A percentile compares a stretch with the other conserved stretches of the same genome.
Evolutionary conservation across 1,139 yeast genomes (phyloP).

Genomic region (Kurtzmaniella quercitrusa): DNA sequence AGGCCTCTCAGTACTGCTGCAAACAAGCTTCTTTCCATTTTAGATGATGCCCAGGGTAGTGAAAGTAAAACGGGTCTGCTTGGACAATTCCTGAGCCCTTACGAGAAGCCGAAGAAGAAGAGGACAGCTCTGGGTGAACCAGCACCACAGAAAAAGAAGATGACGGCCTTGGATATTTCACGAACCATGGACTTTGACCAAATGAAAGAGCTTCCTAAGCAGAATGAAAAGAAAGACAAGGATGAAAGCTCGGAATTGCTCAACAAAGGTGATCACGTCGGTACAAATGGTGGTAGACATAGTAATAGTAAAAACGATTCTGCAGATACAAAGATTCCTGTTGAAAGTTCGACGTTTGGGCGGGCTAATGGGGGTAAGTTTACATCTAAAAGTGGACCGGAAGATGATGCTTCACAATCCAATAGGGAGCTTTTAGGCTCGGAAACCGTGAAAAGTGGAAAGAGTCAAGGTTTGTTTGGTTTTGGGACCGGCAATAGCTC

Average conservation of each 20-base stretch:
- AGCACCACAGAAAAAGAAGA: conserved; percentile 4
- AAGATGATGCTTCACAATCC: too few relatives aligned
- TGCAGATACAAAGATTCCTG: conserved; percentile 3
- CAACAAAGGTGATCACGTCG: conserved; percentile 1
- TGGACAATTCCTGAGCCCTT: conserved; percentile 50
- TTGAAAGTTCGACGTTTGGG: background rate
- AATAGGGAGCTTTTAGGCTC: background rate
- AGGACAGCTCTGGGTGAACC: conserved; percentile 4
- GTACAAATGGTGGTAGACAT: conserved; percentile 13
- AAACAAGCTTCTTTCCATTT: conserved; percentile 55
- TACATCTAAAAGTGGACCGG: background rate
- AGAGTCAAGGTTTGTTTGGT: background rate
- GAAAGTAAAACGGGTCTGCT: conserved; percentile 13
- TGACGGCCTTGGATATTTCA: conserved; percentile 35
- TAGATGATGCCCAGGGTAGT: conserved; percentile 35
- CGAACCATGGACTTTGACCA: conserved; percentile 34
- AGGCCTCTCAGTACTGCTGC: conserved; percentile 56
- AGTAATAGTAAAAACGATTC: conserved; percentile 3
- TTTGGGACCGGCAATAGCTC: background rate
- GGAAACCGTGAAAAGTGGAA: background rate
- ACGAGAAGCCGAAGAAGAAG: conserved; percentile 25
- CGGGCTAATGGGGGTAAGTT: background rate
- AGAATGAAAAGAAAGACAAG: conserved; percentile 10
- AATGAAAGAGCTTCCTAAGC: conserved; percentile 22
- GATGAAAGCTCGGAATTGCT: too few relatives aligned